phyloP scores from a whole-genome alignment of 2,329 filamentous ascomycete species.

The Phialocephala subalpina region DNA sequence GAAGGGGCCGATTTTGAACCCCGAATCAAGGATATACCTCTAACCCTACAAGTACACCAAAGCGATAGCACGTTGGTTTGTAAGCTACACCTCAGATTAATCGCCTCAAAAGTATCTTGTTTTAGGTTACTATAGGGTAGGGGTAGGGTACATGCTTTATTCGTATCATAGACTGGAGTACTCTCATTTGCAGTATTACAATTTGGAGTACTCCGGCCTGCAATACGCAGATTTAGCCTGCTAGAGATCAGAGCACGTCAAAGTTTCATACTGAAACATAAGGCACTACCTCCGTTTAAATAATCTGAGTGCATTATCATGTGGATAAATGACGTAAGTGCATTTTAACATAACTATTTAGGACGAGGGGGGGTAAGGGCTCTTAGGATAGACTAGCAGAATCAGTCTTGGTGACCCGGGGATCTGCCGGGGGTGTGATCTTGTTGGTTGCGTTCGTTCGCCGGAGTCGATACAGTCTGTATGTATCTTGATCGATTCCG shows the following conservation, averaged over 20 bases:
- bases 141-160: not conserved
- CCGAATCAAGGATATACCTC: not conserved
- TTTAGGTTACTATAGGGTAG: conserved; percentile 1
- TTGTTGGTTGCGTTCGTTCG: not conserved
- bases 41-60: not conserved
- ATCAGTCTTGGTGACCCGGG: not conserved
- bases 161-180: not conserved
- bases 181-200: not conserved
- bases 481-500: not conserved
- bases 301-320: not conserved
- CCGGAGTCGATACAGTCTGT: not conserved
- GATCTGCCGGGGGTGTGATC: not conserved
- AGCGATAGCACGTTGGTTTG: not conserved
- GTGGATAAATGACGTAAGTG: conserved; percentile 1
- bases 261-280: not conserved
- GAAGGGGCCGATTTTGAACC: not conserved
- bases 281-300: not conserved
- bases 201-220: not conserved
- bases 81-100: not conserved
- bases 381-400: not conserved
- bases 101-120: not conserved
- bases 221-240: not conserved
- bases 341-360: not conserved
- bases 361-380: too few species aligned
- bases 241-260: conserved; percentile 1